Evolutionary conservation across 2,329 filamentous ascomycete genomes (phyloP), one percentile per base, ranked within the genome.

Genomic region (Lecanosticta acicola): DNA sequence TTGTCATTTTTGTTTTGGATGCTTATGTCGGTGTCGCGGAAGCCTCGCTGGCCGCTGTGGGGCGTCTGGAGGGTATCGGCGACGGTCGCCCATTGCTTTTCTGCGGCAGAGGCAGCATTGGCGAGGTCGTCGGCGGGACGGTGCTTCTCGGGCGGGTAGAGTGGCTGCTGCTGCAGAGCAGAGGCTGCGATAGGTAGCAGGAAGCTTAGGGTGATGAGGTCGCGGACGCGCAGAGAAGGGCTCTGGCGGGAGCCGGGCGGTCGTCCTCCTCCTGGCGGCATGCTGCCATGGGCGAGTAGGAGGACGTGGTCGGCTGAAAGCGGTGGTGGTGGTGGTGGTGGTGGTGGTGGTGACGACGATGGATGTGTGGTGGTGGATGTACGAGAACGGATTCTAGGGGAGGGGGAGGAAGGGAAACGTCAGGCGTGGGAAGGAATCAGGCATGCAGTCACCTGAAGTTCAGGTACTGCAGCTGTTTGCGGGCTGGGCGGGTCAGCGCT

Each of bases 121-220:
- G 58, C 54, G 35, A 51, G 43, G 26, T 45, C 55, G 18, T 43
- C 45, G 44, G 53, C 50, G 41, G 42, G 48, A 39, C 51, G 43
- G 33, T 47, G 43, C n/a, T 46, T 45, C 3, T 41, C 46, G 35
- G 32, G 43, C 18, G 16, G 42, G 32, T 41, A 20, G 37, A 55
- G 48, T 32, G 60, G 57, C 56, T 63, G 64, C 61, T 66, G 62
- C 64, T 67, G 65, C 63, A 66, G 64, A 64, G 63, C 63, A 54
- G 60, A 56, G 50, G 59, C 59, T 46, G 58, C 44, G 45, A 65
- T 49, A 19, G 59, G 60, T 16, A 62, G 47, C 43, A 64, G 46
- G 14, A 66, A 48, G 35, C 58, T 56, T 38, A 57, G 59, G 14
- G 61, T 42, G 39, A 66, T 49, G 24, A 62, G 47, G 52, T 60